Base-by-base conservation (phyloP, 768 basidiomycete genomes). In the Lentinula sp. region DNA sequence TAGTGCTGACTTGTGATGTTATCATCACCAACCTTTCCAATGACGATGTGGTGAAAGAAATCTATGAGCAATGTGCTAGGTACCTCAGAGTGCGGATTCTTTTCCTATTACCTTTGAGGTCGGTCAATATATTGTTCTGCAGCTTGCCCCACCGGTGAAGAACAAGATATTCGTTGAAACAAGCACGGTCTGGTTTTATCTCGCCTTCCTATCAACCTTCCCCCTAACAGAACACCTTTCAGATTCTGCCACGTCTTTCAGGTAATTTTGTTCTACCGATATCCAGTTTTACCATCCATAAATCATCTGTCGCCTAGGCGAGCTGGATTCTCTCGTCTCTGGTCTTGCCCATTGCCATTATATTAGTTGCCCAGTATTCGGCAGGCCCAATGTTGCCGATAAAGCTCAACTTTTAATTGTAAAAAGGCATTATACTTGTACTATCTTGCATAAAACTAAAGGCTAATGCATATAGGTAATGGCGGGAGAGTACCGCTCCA, bases 101-200 rank as follows among this genome's bases (percentile, higher is more conserved):
- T 31, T 45, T 32, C 32, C 45, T 40, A 53, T 57, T 51, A 37
- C 13, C 23, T 35, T 18, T 28, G 10, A 16, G 55, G n/a, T 10
- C 35, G 64, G 67, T 50, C 39, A 13, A 62, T 39, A 56, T 42
- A 7, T 57, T 11, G 13, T 5, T 67, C 62, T 51, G 40, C 67
- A 76, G 84, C 76, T 68, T 67, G 65, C 67, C 21, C 77, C 79
- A 34, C 77, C 81, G 1, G 69, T 77, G 6, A 78, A 74, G 68
- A 71, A 77, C 65, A 93, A 87, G 70, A 88, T 92, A 50, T 93
- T 95, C 64, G 87, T 93, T 35, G 93, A 95, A 65, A 92, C 88
- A 11, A 86, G 86, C 73, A 95, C 93, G 2, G 90, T 91, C 59
- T 60, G 85, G 74, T n/a, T 58, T 2, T 16, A 58, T 60, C 11